Conservation (phyloP, 2,329 filamentous ascomycete genomes). For the Microsporum canis region DNA sequence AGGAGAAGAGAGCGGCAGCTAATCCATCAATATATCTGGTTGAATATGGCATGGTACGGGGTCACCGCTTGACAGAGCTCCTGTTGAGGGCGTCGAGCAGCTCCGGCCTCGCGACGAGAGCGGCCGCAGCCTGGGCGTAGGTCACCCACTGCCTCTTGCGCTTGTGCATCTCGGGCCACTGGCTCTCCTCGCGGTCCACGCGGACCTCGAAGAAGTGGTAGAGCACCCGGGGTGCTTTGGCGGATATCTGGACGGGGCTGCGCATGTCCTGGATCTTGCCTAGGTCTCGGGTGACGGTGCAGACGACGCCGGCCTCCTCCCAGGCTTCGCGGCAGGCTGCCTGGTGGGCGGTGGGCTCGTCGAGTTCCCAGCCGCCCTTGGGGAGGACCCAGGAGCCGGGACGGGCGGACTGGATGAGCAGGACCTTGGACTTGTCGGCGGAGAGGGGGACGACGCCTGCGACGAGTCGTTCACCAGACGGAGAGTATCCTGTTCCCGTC, state of each 20-base stretch:
- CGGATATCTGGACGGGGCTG: conserved; percentile 40
- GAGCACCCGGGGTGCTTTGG: conserved; percentile 54
- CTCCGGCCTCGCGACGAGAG: conserved; percentile 69
- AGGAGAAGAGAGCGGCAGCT: neutral
- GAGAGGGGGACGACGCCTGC: conserved; percentile 88
- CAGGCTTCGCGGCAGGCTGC: conserved; percentile 83
- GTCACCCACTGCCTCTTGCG: conserved; percentile 82
- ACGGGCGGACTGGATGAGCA: conserved; percentile 85
- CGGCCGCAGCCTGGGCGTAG: conserved; percentile 67
- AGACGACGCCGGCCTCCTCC: conserved; percentile 92
- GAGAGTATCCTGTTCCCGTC: conserved; percentile 54
- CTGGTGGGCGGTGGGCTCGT: conserved; percentile 77
- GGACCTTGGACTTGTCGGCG: conserved; percentile 70
- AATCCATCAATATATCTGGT: neutral
- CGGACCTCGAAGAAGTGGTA: conserved; percentile 61
- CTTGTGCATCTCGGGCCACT: conserved; percentile 94
- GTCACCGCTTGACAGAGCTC: conserved; percentile 53
- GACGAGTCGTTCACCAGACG: conserved; percentile 85
- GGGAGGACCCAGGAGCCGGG: conserved; percentile 92
- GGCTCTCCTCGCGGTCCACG: conserved; percentile 71
- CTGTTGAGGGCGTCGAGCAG: conserved; percentile 75
- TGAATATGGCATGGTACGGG: neutral
- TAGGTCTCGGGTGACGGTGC: conserved; percentile 73
- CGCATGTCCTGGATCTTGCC: conserved; percentile 77
- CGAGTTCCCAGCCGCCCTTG: conserved; percentile 94